Conservation (phyloP, 176 grass and related monocot genomes). For the Musa troglodytarum region DNA sequence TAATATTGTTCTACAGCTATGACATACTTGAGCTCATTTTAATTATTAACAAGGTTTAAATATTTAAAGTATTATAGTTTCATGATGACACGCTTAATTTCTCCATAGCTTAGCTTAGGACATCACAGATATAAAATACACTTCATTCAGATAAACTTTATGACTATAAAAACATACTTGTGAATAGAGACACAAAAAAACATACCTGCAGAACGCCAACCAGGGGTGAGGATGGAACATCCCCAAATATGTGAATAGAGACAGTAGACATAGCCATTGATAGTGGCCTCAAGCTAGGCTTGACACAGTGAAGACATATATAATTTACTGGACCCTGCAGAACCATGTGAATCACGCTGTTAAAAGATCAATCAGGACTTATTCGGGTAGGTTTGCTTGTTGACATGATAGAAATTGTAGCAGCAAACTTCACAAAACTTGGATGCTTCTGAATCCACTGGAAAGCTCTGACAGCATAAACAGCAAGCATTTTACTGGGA, state of each 20-base stretch:
- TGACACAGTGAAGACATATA: slow-evolving; percentile 86
- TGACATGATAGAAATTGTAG: slow-evolving; percentile 1
- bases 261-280: slow-evolving; percentile 98
- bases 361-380: background rate
- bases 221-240: slow-evolving; percentile 92
- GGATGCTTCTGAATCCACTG: background rate
- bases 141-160: background rate
- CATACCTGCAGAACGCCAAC: slow-evolving; percentile 90
- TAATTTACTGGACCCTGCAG: slow-evolving; percentile 93
- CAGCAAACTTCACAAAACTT: background rate
- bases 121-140: background rate
- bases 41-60: background rate
- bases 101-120: background rate
- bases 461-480: background rate
- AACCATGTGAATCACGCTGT: slow-evolving; percentile 4
- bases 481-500: too few relatives aligned
- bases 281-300: slow-evolving; percentile 72
- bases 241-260: slow-evolving; percentile 97
- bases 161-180: background rate
- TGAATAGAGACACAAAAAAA: background rate
- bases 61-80: background rate
- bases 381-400: background rate
- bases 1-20: background rate
- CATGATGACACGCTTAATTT: background rate
- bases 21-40: background rate